These are phyloP conservation scores for Cokeromyces recurvatus DNA, from an alignment of 371 early-diverging fungal species.

Conservation along the genomic window DNA sequence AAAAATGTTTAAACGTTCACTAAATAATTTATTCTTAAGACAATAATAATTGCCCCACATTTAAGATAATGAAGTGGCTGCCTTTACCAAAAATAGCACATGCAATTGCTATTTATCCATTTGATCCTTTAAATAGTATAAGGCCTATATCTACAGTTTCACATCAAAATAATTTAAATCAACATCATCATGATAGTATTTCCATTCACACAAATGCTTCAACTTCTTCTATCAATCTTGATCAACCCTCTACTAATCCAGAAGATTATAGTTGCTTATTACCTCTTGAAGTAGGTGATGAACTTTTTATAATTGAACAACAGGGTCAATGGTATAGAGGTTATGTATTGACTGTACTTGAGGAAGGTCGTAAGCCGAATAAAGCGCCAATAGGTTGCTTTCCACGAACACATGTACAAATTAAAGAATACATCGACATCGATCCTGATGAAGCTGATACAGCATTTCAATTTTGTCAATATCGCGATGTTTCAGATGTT, in stretches of 20 bases:
- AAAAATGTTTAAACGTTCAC: no score
- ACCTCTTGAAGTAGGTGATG: slow-evolving; percentile 53
- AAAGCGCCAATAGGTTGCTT: slow-evolving; percentile 56
- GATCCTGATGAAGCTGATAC: slow-evolving; percentile 21
- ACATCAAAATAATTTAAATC: slow-evolving; percentile 14
- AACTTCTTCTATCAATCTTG: slow-evolving; percentile 16
- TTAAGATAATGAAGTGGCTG: slow-evolving; percentile 54
- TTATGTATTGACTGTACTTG: slow-evolving; percentile 50
- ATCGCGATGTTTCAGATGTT: not conserved
- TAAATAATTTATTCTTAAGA: no score
- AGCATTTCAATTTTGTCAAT: slow-evolving; percentile 4
- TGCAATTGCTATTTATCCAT: slow-evolving; percentile 50
- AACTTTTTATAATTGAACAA: slow-evolving; percentile 51
- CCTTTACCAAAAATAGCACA: slow-evolving; percentile 51
- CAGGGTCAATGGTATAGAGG: slow-evolving; percentile 63
- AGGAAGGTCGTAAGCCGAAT: slow-evolving; percentile 38
- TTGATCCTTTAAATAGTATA: slow-evolving; percentile 25
- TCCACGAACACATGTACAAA: slow-evolving; percentile 55
- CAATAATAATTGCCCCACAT: no score
- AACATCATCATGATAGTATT: slow-evolving; percentile 15
- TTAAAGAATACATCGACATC: slow-evolving; percentile 47
- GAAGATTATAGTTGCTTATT: slow-evolving; percentile 35
- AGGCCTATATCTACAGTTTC: slow-evolving; percentile 13
- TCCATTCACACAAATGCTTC: slow-evolving; percentile 23
- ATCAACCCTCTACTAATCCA: slow-evolving; percentile 15